Base-by-base conservation (phyloP, 192 early-diverging fungal genomes). In the Podila verticillata region DNA sequence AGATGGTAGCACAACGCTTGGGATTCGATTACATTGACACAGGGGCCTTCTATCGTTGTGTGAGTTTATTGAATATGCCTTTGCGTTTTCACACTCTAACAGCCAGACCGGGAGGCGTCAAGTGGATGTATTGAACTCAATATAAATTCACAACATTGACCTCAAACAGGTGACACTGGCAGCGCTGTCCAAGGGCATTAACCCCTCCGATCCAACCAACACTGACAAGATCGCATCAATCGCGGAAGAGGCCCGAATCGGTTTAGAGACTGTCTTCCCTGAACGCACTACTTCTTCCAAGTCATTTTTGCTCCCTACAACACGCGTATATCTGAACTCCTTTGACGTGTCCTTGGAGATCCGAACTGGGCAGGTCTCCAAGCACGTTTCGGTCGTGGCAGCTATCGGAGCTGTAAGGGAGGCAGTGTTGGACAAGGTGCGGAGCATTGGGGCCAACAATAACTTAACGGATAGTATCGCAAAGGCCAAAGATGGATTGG, bases 21-120 rank as follows among this genome's bases (percentile, higher is more conserved):
- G 88, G 87, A 5, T 92, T 93, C 44, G 84, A 88, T 7, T 94
- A 95, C 70, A 91, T 94, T 63, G 94, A 95, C 72, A 89, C 91
- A 4, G 94, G 94, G 7, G 89, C 91, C 19, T 90, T 93, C 65
- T 93, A 88, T 79, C 69, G 83, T 57, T 84, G 81, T 48, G 85
- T 86, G 82, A 70, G 80, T 29, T 54, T 44, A 15, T 26, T 12
- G 9, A 22, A 64, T 51, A 5, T 54, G n/a, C 39, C 51, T 51
- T 65, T 54, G 22, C 22, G 20, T n/a, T 15, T 44, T 1, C 1
- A 4, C 1, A 12, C 17, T 15, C 39, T 44, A 10, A 44, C 36
- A 17, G 13, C 15, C 39, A 44, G 39, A 44, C 39, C 17, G 39
- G 2, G 32, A 34, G 6, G 2, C 6, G 39, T 1, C 39, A 44